Evolutionary conservation across 2,329 filamentous ascomycete species (phyloP).

Genomic region (Aspergillus ruber): DNA sequence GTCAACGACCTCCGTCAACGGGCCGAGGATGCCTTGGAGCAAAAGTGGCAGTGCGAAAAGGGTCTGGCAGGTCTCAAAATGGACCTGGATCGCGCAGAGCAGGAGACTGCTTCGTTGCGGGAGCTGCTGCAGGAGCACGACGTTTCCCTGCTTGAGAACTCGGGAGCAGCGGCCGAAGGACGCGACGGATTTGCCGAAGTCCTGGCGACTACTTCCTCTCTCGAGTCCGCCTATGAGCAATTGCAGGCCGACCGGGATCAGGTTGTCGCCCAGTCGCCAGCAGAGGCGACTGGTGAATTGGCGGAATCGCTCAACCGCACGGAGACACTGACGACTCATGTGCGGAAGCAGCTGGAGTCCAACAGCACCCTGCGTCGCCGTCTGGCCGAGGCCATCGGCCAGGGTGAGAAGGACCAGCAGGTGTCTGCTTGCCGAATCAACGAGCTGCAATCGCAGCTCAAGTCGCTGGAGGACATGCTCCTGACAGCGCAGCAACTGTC

Average conservation of each 20-base stretch:
- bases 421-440: slow-evolving; percentile 76
- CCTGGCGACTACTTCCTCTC: slow-evolving; percentile 61
- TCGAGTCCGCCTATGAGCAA: slow-evolving; percentile 68
- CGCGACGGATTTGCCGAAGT: slow-evolving; percentile 37
- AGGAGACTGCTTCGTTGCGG: slow-evolving; percentile 81
- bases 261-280: slow-evolving; percentile 67
- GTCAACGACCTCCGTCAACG: slow-evolving; percentile 76
- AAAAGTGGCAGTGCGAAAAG: slow-evolving; percentile 95
- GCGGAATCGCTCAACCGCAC: slow-evolving; percentile 68
- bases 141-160: slow-evolving; percentile 62
- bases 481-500: slow-evolving; percentile 76
- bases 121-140: slow-evolving; percentile 75
- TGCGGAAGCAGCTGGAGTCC: slow-evolving; percentile 70
- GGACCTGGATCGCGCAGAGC: slow-evolving; percentile 91
- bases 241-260: slow-evolving; percentile 62
- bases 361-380: slow-evolving; percentile 71
- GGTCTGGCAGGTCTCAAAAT: slow-evolving; percentile 83
- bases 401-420: slow-evolving; percentile 78
- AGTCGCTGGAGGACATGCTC: slow-evolving; percentile 75
- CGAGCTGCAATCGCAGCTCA: slow-evolving; percentile 72
- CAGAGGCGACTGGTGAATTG: slow-evolving; percentile 59
- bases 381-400: slow-evolving; percentile 69
- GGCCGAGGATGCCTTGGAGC: slow-evolving; percentile 87
- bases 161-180: slow-evolving; percentile 34
- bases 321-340: slow-evolving; percentile 71